phyloP scores from a whole-genome alignment of 2,329 filamentous ascomycete species.

The Onygenales sp. region DNA sequence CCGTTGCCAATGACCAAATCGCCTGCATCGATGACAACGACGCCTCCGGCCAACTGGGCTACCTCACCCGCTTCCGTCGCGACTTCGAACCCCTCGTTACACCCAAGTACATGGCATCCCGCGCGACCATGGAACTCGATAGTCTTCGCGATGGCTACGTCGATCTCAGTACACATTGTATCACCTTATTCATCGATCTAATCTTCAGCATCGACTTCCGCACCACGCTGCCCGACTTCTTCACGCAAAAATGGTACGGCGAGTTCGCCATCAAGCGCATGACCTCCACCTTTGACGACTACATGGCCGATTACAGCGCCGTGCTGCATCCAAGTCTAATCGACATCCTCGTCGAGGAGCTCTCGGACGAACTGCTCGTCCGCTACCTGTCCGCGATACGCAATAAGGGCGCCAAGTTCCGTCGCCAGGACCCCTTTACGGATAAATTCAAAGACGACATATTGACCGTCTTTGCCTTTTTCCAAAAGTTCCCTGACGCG shows the following conservation, averaged over 20 bases:
- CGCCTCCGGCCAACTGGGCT: constrained; percentile 65
- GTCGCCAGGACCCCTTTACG: constrained; percentile 73
- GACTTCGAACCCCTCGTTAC: constrained; percentile 76
- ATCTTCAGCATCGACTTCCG: constrained; percentile 89
- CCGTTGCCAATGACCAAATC: constrained; percentile 96
- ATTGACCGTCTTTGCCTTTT: constrained; percentile 81
- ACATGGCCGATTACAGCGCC: constrained; percentile 74
- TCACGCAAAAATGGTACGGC: constrained; percentile 82
- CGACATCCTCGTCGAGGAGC: constrained; percentile 87
- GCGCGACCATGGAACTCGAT: constrained; percentile 63
- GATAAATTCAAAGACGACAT: constrained; percentile 94
- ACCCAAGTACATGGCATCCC: constrained; percentile 63
- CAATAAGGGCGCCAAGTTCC: constrained; percentile 86
- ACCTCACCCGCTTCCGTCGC: constrained; percentile 75
- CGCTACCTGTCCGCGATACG: constrained; percentile 75
- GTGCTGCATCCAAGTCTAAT: constrained; percentile 79
- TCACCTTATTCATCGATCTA: constrained; percentile 73
- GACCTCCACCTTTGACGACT: constrained; percentile 90
- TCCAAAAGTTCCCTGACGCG: constrained; percentile 59
- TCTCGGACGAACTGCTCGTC: constrained; percentile 82
- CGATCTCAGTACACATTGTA: constrained; percentile 87
- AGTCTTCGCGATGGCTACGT: constrained; percentile 82
- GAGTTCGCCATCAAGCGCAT: constrained; percentile 86
- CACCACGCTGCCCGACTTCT: constrained; percentile 75
- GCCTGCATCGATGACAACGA: constrained; percentile 86